phyloP scores from a whole-genome alignment of 1,139 yeast species.

The Blastobotrys raffinosifermentans region DNA sequence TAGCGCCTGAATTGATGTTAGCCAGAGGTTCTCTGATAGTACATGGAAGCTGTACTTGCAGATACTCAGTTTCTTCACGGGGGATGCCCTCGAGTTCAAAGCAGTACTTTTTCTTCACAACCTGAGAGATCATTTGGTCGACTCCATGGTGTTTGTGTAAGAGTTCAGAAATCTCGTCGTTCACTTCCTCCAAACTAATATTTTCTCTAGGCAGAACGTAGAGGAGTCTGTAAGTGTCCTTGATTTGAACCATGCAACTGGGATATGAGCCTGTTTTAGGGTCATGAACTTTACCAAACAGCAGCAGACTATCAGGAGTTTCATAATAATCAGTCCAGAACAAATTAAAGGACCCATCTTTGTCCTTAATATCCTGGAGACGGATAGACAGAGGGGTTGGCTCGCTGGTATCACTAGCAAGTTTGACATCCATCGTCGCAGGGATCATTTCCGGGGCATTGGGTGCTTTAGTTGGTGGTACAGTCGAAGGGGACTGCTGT shows the following conservation, averaged over 20 bases:
- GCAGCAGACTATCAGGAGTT: constrained; percentile 57
- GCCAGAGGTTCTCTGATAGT: constrained; percentile 29
- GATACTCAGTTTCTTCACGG: constrained; percentile 61
- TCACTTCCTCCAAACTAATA: constrained; percentile 58
- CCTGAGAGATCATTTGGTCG: constrained; percentile 59
- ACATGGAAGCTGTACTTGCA: constrained; percentile 72
- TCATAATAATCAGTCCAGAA: constrained; percentile 91
- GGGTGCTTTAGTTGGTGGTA: too few species aligned
- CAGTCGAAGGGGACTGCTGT: background rate
- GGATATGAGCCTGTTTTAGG: constrained; percentile 41
- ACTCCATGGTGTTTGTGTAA: constrained; percentile 55
- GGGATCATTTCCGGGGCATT: too few species aligned
- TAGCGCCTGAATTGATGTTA: constrained; percentile 45
- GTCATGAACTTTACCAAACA: constrained; percentile 81
- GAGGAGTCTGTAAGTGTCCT: constrained; percentile 64
- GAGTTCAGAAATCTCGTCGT: constrained; percentile 66
- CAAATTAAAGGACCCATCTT: constrained; percentile 54
- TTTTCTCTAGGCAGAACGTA: constrained; percentile 61
- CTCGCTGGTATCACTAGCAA: too few species aligned
- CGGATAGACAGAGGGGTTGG: background rate
- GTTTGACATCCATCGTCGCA: too few species aligned
- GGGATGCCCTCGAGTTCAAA: constrained; percentile 83
- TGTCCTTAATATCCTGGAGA: constrained; percentile 21
- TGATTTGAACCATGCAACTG: constrained; percentile 74
- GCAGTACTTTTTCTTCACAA: constrained; percentile 74